These are phyloP conservation scores for Corrigiola litoralis DNA, from an alignment of 179 eudicot genomes.

Conservation along the genomic window DNA sequence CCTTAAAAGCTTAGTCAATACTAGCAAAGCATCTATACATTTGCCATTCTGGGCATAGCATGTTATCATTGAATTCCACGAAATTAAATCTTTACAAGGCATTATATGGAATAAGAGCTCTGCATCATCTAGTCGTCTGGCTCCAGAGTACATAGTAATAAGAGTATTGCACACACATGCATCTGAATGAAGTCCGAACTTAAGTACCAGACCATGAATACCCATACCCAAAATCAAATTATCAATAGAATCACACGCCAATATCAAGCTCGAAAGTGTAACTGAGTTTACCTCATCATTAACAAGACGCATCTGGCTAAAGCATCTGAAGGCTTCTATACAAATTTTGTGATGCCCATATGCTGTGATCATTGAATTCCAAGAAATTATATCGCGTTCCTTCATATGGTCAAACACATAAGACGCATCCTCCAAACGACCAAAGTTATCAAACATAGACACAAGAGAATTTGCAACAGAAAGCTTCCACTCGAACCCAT, in stretches of 20 bases:
- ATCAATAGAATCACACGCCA: conserved; percentile 38
- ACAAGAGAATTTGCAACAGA: conserved; percentile 65
- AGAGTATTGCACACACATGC: conserved; percentile 59
- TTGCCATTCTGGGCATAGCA: conserved; percentile 45
- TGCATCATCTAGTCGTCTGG: conserved; percentile 43
- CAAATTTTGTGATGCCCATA: conserved; percentile 43
- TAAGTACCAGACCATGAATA: conserved; percentile 57
- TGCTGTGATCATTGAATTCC: conserved; percentile 71
- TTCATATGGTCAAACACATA: conserved; percentile 54
- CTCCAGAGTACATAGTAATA: conserved; percentile 57
- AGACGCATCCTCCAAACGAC: conserved; percentile 36
- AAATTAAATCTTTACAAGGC: conserved; percentile 55
- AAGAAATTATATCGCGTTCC: conserved; percentile 59
- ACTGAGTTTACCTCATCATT: conserved; percentile 41
- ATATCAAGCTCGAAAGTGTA: conserved; percentile 51
- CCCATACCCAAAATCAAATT: conserved; percentile 48
- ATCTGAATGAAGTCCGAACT: conserved; percentile 45
- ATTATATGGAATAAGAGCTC: conserved; percentile 41
- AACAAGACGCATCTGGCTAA: conserved; percentile 48
- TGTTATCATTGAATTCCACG: conserved; percentile 76
- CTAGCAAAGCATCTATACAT: conserved; percentile 37
- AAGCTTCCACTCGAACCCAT: conserved; percentile 47
- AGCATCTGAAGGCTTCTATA: conserved; percentile 46
- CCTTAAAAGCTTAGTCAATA: conserved; percentile 33
- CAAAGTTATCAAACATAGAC: conserved; percentile 58